Base-by-base conservation (phyloP, 352 stramenopile species). In the Thalassiosira exigua region DNA sequence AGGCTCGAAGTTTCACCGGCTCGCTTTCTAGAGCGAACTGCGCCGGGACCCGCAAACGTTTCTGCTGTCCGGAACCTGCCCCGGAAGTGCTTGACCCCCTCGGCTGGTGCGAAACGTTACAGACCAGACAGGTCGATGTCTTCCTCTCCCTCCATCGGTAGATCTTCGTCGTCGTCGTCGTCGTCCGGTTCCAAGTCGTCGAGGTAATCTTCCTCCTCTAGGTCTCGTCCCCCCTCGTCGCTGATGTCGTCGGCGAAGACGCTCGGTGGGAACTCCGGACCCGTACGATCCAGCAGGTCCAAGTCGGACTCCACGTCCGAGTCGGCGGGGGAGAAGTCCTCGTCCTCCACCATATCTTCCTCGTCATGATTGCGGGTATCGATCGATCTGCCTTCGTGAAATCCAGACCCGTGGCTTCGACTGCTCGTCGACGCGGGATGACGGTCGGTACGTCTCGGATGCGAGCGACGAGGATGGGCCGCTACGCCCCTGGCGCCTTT, bases 261-360 rank as follows among this genome's bases (percentile, higher is more conserved):
- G n/a, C n/a, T n/a, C n/a, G n/a, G n/a, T 39, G 26, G 46, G 48
- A 39, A 32, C n/a, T 75, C 53, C 24, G 46, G 59, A 22, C 36
- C 48, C n/a, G 59, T 62, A 56, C 66, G 51, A 39, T 79, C 70
- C 29, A 79, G 66, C 5, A 72, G 46, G 50, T 79, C 70, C 14
- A 79, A 57, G 51, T 79, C 70, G 4, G 70, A 79, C 60, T 79
- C 70, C 19, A 79, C 57, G 22, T 79, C 70, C 7, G 70, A 79
- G 0, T 58, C 51, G 9, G 51, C 48, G 9, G 70, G 69, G 29
- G 70, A 79, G 52, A 79, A 79, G 39, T 42, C 44, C 1, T 29
- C n/a, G n/a, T 73, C 50, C 1, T 73, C 64, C 14, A 68, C n/a
- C 3, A 66, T 52, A 5, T 67, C 22, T 11, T 73, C 70, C 12